Evolutionary conservation across 2,329 filamentous ascomycete species (phyloP), one percentile per base, ranked within the genome.

Genomic region (Chlorencoelia australis): DNA sequence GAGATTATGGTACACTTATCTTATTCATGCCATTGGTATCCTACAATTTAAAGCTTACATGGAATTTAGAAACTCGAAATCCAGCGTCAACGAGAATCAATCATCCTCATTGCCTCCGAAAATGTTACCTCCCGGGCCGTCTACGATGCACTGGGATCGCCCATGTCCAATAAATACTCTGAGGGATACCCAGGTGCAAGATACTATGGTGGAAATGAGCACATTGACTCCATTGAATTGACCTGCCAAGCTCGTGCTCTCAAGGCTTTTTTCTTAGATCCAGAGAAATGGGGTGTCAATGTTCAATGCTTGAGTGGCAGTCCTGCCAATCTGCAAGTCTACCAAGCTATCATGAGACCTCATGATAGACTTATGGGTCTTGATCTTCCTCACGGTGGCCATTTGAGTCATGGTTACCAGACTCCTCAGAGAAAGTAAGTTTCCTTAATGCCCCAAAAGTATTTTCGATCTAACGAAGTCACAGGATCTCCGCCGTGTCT

Each of bases 131-230:
- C 91, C 46, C 87, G 88, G 54, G 88, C 91, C 56, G 91, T 98
- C 57, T 94, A 94, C 69, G 88, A 98, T 68, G 91, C 91, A 43
- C 79, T 98, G 49, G 91, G 91, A 57, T 88, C 80, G 41, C 82
- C 83, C 62, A 93, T 91, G 83, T 86, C 84, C 65, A 94, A 98
- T 77, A 98, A 98, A 72, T 98, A 98, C 76, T 95, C 87, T 13
- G 91, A 98, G 73, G 91, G 91, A 49, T 94, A 94, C 65, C 91
- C 91, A 51, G 91, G 91, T 61, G 91, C 91, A 55, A 82, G 91
- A 65, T 98, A 98, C 76, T 98, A 98, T 59, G 91, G 91, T 59
- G 91, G 91, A 59, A 98, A 98, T 71, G 83, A 98, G 73, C 86
- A 91, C 74, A 98, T 98, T 52, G 91, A 98, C 64, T 73, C 85